These are phyloP conservation scores for Atkinsonella texensis DNA, from an alignment of 2,329 filamentous ascomycete species.

Conservation along the genomic window DNA sequence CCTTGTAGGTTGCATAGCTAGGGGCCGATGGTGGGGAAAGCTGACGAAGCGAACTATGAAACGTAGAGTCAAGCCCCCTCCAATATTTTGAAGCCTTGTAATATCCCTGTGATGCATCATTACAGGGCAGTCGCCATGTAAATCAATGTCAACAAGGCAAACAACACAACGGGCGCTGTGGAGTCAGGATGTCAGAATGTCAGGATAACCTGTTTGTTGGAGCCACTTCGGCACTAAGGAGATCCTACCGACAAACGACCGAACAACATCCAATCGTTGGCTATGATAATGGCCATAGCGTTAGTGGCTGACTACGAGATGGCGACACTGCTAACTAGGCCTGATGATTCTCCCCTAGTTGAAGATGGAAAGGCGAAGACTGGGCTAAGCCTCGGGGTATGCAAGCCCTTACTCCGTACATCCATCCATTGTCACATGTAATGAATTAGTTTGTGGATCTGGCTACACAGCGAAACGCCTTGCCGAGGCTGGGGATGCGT, in stretches of 20 bases:
- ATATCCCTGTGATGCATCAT: too few relatives aligned
- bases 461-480: background rate
- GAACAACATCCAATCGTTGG: background rate
- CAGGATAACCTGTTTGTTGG: too few relatives aligned
- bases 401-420: background rate
- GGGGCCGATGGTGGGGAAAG: background rate
- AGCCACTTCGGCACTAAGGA: too few relatives aligned
- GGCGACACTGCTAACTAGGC: background rate
- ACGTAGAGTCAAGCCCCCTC: background rate
- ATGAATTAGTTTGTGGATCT: background rate
- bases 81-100: too few relatives aligned
- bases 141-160: background rate
- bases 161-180: too few relatives aligned
- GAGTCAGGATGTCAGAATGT: too few relatives aligned
- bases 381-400: background rate
- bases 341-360: background rate
- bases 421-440: background rate
- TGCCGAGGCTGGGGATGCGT: background rate
- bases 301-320: background rate
- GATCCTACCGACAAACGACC: conserved; percentile 5
- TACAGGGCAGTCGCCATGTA: background rate
- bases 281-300: background rate
- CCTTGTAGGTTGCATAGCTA: background rate
- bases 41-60: background rate
- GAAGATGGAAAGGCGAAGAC: background rate